Conservation (phyloP, 2,329 filamentous ascomycete species). For the Fonsecaea erecta region DNA sequence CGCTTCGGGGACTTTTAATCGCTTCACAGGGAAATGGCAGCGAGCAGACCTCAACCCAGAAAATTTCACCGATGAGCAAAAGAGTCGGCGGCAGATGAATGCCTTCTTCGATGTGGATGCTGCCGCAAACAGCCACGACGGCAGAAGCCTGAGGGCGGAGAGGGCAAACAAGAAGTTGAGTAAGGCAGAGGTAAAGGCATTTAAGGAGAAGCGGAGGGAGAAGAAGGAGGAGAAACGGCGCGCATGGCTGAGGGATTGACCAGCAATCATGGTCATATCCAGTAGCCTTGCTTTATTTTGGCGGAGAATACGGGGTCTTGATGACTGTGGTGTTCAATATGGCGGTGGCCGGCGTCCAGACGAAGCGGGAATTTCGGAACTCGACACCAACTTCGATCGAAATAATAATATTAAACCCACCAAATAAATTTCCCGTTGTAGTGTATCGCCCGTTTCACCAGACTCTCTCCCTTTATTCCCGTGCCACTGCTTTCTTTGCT, state of each 20-base stretch:
- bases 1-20: conserved; percentile 80
- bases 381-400: not conserved
- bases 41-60: conserved; percentile 69
- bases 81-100: conserved; percentile 84
- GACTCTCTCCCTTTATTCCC: not conserved
- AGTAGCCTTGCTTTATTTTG: not conserved
- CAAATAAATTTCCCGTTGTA: not conserved
- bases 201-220: conserved; percentile 84
- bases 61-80: conserved; percentile 83
- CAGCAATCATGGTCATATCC: not conserved
- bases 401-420: conserved; percentile 1
- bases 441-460: not conserved
- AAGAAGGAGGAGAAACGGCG: conserved; percentile 93
- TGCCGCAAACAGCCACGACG: conserved; percentile 87
- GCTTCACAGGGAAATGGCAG: conserved; percentile 86
- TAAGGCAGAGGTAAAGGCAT: conserved; percentile 86
- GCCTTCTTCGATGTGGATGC: conserved; percentile 96
- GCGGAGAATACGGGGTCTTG: not conserved
- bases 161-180: conserved; percentile 80
- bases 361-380: conserved; percentile 6
- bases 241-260: conserved; percentile 85
- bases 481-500: too few relatives aligned
- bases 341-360: not conserved
- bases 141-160: conserved; percentile 88
- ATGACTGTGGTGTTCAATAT: not conserved